Conservation (phyloP, 1,284 basidiomycete genomes). For the Xerocomus minutiporus region DNA sequence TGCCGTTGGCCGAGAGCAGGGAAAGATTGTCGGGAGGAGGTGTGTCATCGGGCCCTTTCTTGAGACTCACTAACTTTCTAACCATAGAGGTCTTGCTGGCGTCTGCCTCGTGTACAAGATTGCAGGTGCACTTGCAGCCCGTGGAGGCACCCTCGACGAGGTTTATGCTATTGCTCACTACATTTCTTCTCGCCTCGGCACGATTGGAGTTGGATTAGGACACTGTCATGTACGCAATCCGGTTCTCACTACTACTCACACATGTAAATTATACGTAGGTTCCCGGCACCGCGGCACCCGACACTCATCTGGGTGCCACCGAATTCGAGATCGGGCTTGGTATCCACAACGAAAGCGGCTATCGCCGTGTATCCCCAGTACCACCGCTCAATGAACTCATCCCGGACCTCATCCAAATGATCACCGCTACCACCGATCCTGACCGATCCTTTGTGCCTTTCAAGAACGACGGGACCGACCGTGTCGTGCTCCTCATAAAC, state of each 20-base stretch:
- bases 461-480: conserved; percentile 58
- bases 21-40: conserved; percentile 78
- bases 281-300: conserved; percentile 67
- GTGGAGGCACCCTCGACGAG: conserved; percentile 68
- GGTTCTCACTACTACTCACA: background rate
- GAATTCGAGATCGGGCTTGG: conserved; percentile 88
- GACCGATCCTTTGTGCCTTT: conserved; percentile 88
- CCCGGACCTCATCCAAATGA: conserved; percentile 64
- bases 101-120: conserved; percentile 92
- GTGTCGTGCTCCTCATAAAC: conserved; percentile 69
- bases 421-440: conserved; percentile 70
- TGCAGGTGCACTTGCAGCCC: conserved; percentile 76
- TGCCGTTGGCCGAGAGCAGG: conserved; percentile 76
- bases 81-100: conserved; percentile 74
- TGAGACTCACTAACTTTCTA: background rate
- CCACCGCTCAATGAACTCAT: conserved; percentile 70
- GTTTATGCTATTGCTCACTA: conserved; percentile 70
- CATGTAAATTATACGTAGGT: conserved; percentile 43
- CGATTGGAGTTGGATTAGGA: conserved; percentile 87
- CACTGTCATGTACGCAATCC: conserved; percentile 72
- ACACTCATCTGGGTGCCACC: conserved; percentile 54
- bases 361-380: conserved; percentile 65
- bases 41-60: conserved; percentile 32
- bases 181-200: conserved; percentile 65
- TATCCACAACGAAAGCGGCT: conserved; percentile 91